Evolutionary conservation across 768 basidiomycete species (phyloP).

Genomic region (Suillus plorans): DNA sequence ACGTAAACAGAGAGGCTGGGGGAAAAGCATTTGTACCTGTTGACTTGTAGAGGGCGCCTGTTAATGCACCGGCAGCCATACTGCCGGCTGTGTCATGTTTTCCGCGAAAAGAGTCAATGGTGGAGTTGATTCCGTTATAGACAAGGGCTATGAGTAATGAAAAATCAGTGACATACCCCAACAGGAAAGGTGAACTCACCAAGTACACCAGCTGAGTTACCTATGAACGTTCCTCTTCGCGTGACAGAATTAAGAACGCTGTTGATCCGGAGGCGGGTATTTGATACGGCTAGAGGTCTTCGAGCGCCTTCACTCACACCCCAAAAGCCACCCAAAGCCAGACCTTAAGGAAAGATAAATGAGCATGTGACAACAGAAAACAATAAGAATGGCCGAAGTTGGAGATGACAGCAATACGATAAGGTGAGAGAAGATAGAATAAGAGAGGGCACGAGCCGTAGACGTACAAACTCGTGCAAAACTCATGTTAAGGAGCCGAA

Average conservation of each 20-base stretch:
- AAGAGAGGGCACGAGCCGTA: conserved; percentile 49
- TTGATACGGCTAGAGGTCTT: conserved; percentile 84
- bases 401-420: conserved; percentile 57
- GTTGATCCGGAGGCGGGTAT: conserved; percentile 89
- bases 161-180: conserved; percentile 39
- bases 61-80: conserved; percentile 88
- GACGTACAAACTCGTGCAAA: conserved; percentile 48
- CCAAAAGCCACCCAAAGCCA: conserved; percentile 94
- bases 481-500: conserved; percentile 49
- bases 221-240: conserved; percentile 94
- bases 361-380: conserved; percentile 79
- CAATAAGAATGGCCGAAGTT: conserved; percentile 75
- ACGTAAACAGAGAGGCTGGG: conserved; percentile 30
- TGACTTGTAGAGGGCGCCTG: conserved; percentile 89
- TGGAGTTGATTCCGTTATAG: conserved; percentile 96
- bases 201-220: conserved; percentile 96
- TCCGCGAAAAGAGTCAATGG: conserved; percentile 85
- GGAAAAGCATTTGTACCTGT: conserved; percentile 67
- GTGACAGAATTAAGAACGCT: conserved; percentile 96
- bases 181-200: conserved; percentile 61
- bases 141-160: conserved; percentile 67
- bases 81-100: conserved; percentile 90
- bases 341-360: conserved; percentile 68
- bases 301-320: conserved; percentile 92
- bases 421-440: conserved; percentile 59